Evolutionary conservation across 148 eudicot genomes (phyloP).

Genomic region (Arctostaphylos glauca): DNA sequence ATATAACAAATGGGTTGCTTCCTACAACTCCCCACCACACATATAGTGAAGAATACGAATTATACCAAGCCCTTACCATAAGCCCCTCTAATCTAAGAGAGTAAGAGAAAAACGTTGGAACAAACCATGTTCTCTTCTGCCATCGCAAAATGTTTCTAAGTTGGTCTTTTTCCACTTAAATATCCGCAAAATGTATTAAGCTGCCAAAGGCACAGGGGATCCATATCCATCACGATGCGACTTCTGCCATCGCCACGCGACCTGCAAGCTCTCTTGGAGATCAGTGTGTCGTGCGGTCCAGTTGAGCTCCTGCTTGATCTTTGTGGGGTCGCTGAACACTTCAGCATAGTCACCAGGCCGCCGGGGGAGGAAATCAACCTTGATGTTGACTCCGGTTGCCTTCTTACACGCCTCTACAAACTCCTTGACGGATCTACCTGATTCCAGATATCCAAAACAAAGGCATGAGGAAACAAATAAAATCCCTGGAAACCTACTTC

Average conservation of each 20-base stretch:
- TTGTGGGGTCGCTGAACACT: slow-evolving; percentile 45
- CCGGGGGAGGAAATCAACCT: slow-evolving; percentile 40
- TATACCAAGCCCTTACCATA: not conserved
- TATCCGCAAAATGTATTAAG: not conserved
- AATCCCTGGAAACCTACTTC: not conserved
- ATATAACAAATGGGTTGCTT: slow-evolving; percentile 11
- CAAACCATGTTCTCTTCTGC: not conserved
- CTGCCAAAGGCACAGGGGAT: not conserved
- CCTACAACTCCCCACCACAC: not conserved
- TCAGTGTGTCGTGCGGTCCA: slow-evolving; percentile 40
- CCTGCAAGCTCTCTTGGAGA: slow-evolving; percentile 40
- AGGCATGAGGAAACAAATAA: not conserved
- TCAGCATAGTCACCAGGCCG: slow-evolving; percentile 54
- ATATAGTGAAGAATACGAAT: not conserved
- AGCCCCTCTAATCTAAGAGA: not conserved
- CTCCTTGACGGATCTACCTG: slow-evolving; percentile 52
- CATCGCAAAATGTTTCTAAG: not conserved
- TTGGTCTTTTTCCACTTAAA: not conserved
- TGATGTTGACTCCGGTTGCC: slow-evolving; percentile 42
- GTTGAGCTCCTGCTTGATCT: slow-evolving; percentile 41
- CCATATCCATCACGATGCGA: slow-evolving; percentile 36
- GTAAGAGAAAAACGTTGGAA: not conserved
- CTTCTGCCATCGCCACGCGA: slow-evolving; percentile 57
- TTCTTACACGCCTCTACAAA: slow-evolving; percentile 52
- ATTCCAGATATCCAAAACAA: not conserved